Conservation (phyloP, 768 basidiomycete species). For the Suillus cothurnatus region DNA sequence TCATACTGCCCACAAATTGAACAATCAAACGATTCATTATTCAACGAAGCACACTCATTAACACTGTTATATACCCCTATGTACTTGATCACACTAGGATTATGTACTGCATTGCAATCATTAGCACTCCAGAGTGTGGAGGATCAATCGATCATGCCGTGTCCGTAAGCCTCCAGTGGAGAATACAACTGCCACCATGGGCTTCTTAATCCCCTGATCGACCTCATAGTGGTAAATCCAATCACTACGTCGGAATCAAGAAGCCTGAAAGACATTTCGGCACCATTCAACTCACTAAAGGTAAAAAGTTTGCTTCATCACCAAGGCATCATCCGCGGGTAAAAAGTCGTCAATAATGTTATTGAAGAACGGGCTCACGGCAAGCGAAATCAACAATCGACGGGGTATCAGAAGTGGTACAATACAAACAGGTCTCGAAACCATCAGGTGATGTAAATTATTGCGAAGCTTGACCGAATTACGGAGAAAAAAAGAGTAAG, state of each 20-base stretch:
- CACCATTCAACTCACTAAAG: slow-evolving; percentile 14
- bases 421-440: slow-evolving; percentile 5
- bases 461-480: slow-evolving; percentile 3
- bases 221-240: slow-evolving; percentile 9
- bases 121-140: background rate
- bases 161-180: slow-evolving; percentile 3
- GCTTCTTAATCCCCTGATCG: slow-evolving; percentile 14
- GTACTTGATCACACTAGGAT: background rate
- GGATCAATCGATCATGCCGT: slow-evolving; percentile 1
- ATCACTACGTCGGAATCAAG: slow-evolving; percentile 8
- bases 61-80: background rate
- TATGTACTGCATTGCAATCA: background rate
- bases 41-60: background rate
- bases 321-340: background rate
- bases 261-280: slow-evolving; percentile 14
- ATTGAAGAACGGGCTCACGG: slow-evolving; percentile 1
- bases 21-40: background rate
- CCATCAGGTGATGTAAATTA: slow-evolving; percentile 1
- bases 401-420: slow-evolving; percentile 9
- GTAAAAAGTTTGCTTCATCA: slow-evolving; percentile 1
- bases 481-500: slow-evolving; percentile 7
- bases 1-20: background rate
- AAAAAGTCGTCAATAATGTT: background rate
- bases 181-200: background rate
- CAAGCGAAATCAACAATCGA: slow-evolving; percentile 15